Conservation (phyloP, 345 rosid genomes). For the Aquilaria yunnanensis region DNA sequence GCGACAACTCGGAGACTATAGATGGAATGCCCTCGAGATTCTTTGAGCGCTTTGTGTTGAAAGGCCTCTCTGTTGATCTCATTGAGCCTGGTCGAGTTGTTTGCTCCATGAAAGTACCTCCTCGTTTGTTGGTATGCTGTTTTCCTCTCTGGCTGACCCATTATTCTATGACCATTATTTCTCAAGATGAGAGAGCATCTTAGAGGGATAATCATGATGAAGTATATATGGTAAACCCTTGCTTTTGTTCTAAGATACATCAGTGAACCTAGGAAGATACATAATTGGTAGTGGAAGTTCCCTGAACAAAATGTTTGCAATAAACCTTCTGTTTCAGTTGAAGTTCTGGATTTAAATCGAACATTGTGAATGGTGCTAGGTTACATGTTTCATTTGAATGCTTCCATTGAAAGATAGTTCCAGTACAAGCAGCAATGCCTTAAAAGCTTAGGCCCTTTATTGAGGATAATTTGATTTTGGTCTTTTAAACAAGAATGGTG, state of each 20-base stretch:
- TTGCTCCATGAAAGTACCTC: constrained; percentile 71
- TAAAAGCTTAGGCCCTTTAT: no score
- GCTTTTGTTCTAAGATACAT: not conserved
- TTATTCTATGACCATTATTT: not conserved
- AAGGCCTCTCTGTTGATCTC: constrained; percentile 53
- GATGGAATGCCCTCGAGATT: constrained; percentile 10
- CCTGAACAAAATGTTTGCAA: not conserved
- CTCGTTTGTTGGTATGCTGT: constrained; percentile 59
- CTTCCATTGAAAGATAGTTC: not conserved
- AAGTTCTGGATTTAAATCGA: no score
- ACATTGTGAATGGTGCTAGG: not conserved
- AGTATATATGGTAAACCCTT: not conserved
- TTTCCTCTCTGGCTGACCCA: not conserved
- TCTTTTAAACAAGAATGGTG: not conserved
- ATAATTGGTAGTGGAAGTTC: no score
- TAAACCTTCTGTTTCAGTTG: no score
- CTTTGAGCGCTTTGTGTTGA: constrained; percentile 41
- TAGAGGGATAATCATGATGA: not conserved
- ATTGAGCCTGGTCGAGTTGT: constrained; percentile 70
- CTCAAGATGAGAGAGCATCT: not conserved
- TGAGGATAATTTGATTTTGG: not conserved
- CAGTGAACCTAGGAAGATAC: not conserved
- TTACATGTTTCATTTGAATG: not conserved
- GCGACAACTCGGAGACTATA: not conserved
- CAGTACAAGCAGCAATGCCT: not conserved